These are phyloP conservation scores for Kazachstania psychrophila DNA, from an alignment of 805 yeast species.

Conservation along the genomic window DNA sequence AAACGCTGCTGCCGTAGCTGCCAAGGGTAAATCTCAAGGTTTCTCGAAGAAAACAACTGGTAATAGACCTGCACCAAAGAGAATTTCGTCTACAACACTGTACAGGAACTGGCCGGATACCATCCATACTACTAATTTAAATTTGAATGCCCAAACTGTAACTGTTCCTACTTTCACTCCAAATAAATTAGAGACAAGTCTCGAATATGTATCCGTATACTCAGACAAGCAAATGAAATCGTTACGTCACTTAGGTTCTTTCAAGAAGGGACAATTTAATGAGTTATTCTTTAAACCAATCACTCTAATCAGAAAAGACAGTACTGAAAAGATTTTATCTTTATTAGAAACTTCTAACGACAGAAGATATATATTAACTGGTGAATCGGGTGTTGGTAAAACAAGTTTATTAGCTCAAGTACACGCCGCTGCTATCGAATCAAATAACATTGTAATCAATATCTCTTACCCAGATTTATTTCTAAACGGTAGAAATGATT, in stretches of 20 bases:
- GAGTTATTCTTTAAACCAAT: slow-evolving; percentile 57
- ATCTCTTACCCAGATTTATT: slow-evolving; percentile 52
- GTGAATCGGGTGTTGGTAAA: slow-evolving; percentile 74
- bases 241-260: slow-evolving; percentile 49
- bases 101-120: slow-evolving; percentile 30
- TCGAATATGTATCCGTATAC: slow-evolving; percentile 34
- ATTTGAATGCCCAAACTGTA: slow-evolving; percentile 22
- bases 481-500: slow-evolving; percentile 68
- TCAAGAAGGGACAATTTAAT: slow-evolving; percentile 57
- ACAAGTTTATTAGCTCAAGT: slow-evolving; percentile 58
- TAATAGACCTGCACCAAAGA: slow-evolving; percentile 19
- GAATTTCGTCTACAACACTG: slow-evolving; percentile 23
- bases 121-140: slow-evolving; percentile 24
- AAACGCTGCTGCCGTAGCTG: slow-evolving; percentile 13
- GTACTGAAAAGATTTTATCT: slow-evolving; percentile 33
- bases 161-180: slow-evolving; percentile 18
- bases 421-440: slow-evolving; percentile 27
- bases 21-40: slow-evolving; percentile 23
- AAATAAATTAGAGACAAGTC: slow-evolving; percentile 6
- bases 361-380: slow-evolving; percentile 51
- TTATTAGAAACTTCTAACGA: slow-evolving; percentile 34
- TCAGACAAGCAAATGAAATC: slow-evolving; percentile 33
- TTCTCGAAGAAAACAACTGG: slow-evolving; percentile 19
- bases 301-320: slow-evolving; percentile 45
- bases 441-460: slow-evolving; percentile 56